Evolutionary conservation across 805 yeast genomes (phyloP), one percentile per base, ranked within the genome.

Genomic region (Metschnikowia kofuensis): DNA sequence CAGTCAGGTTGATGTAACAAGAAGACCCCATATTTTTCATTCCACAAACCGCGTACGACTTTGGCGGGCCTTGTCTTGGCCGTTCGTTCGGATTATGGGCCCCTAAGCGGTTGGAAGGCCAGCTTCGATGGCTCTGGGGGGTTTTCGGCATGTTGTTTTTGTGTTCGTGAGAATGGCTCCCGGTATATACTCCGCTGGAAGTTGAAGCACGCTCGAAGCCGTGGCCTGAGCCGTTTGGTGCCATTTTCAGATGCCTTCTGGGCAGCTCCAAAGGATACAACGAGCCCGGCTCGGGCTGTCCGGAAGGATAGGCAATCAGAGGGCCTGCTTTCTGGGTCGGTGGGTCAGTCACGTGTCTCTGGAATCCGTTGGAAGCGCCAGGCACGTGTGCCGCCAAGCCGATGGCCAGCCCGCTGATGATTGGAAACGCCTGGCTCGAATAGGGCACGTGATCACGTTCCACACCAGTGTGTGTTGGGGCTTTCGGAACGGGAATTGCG

Each of bases 1-100:
- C 61, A 71, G 87, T 82, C 60, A 86, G 79, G 59, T 87, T 87
- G 49, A 87, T 82, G 60, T 87, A 87, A 58, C 95, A 87, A 0
- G 91, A 84, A 38, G 84, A 83, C 0, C 90, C 89, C 65, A 79
- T 70, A 59, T 87, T 87, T 51, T 78, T 69, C 44, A 87, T 64
- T 0, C 91, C 88, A 46, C 87, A 82, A 13, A 83, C 72, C 1
- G 79, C 70, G 43, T 74, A 62, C 9, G 27, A 26, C 11, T 42
- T n/a, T 29, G 40, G 35, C 21, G 21, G 21, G 21, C 31, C 35
- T 14, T 15, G 38, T 35, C 32, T 30, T 30, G 10, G 32, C 13
- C 12, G 10, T 30, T 30, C 32, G 4, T 35, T 13, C 2, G 3
- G 14, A 4, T 6, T 8, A 21, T 10, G 13, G 6, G 14, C 29